Evolutionary conservation across 2,329 filamentous ascomycete genomes (phyloP), one percentile per base, ranked within the genome.

Genomic region (Chalaropsis thielavioides): DNA sequence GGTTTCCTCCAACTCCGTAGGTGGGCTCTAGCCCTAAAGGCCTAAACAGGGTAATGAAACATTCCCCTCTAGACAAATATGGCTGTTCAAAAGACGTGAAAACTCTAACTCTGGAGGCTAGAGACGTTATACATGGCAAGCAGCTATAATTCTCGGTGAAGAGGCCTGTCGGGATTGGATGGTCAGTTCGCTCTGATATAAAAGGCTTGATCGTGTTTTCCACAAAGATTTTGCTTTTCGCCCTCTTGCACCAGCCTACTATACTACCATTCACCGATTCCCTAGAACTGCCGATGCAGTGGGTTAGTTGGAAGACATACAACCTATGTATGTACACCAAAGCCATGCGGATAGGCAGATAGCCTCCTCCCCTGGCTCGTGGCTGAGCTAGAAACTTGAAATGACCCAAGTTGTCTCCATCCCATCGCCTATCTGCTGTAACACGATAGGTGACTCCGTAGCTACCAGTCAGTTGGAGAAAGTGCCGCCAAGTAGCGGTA

Each of bases 11-110:
- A 58, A 13, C 54, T 58, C 19, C 3, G 27, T 10, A 58, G 31
- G 54, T n/a, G 54, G 54, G 54, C 54, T 58, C 27, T 58, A 58
- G 54, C 54, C 54, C 54, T 58, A 58, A 58, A 38, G 54, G 15
- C 24, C 54, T 19, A 31, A 58, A 35, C n/a, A 38, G 54, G 54
- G 38, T 31, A 27, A 35, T 38, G 54, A 58, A 58, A 58, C 54
- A 58, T 31, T 19, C n/a, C 24, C 54, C 54, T 27, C 54, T 38
- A 58, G 54, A 38, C 17, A 38, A 2, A n/a, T n/a, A 3, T n/a
- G 54, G 24, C 27, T 27, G 24, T n/a, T n/a, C 1, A 3, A 7
- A 19, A 15, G 31, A 58, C 10, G n/a, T n/a, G 54, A 38, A 38
- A 35, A 58, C 54, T 58, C 54, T 15, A 58, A 58, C 27, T 38